phyloP scores from a whole-genome alignment of 2,329 filamentous ascomycete species.

The Alternaria postmessia region DNA sequence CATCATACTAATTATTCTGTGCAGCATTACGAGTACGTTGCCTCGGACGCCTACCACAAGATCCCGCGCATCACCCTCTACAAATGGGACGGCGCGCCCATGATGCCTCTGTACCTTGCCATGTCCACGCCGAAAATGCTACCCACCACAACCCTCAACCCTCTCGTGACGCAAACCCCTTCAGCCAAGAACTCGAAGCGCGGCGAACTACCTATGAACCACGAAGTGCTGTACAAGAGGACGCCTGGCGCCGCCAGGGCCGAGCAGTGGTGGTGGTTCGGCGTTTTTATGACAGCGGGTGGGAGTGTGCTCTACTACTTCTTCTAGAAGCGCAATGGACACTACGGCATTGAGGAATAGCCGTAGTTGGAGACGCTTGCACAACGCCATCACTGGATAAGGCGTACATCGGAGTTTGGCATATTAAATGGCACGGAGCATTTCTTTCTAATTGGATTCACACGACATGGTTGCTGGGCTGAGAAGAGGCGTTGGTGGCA shows the following conservation, averaged over 20 bases:
- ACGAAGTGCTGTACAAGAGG: slow-evolving; percentile 49
- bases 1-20: background rate
- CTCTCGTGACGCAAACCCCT: slow-evolving; percentile 51
- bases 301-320: slow-evolving; percentile 59
- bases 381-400: background rate
- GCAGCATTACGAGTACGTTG: slow-evolving; percentile 55
- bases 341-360: background rate
- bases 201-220: slow-evolving; percentile 50
- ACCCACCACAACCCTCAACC: slow-evolving; percentile 71
- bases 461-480: background rate
- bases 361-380: background rate
- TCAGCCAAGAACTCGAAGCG: slow-evolving; percentile 50
- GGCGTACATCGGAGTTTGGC: background rate
- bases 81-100: slow-evolving; percentile 68
- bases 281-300: slow-evolving; percentile 57
- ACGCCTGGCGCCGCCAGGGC: slow-evolving; percentile 50
- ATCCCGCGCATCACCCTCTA: slow-evolving; percentile 70
- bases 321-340: slow-evolving; percentile 34
- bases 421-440: background rate
- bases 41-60: slow-evolving; percentile 68
- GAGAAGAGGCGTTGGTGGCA: background rate
- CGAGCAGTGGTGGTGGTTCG: slow-evolving; percentile 61
- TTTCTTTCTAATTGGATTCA: background rate
- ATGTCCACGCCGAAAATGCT: slow-evolving; percentile 72
- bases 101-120: slow-evolving; percentile 73